Base-by-base conservation (phyloP, 2,329 filamentous ascomycete species). In the Ascomycota sp. region DNA sequence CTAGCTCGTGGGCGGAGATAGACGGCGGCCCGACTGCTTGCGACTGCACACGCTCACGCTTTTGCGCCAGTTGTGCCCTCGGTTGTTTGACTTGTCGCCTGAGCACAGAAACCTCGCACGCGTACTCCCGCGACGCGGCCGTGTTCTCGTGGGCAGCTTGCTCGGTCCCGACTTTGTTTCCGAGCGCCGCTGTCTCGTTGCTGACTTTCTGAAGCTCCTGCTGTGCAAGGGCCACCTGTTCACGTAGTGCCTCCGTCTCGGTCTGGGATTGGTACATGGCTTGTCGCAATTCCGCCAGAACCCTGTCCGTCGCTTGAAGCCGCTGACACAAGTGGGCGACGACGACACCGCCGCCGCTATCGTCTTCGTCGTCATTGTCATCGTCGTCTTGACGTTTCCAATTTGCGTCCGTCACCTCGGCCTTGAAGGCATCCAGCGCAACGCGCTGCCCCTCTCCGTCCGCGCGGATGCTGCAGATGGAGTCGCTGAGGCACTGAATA, bases 1-100 rank as follows among this genome's bases (percentile, higher is more conserved):
- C 53, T 8, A 58, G 41, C 24, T 56, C 53, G 27, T 40, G 44
- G 5, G 45, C 35, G 8, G 42, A 43, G 19, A 50, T 45, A 5
- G 36, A 34, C 5, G 28, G 35, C 21, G 8, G 35, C n/a, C 30
- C 34, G 36, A 20, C 25, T 20, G 24, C 32, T 29, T 26, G 28
- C 13, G 33, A 34, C 28, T 31, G 32, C 31, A 41, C 34, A n/a
- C 40, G 41, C 9, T 48, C 37, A 13, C 42, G 38, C 2, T 39
- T n/a, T n/a, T n/a, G n/a, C n/a, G n/a, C 39, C 10, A 52, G 23
- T 9, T 46, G 44, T 7, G 47, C 36, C 22, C 42, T 40, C 9
- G 52, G 36, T 25, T 46, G 39, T 23, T 43, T 38, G 15, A 58
- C 20, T 28, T 58, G 53, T 8, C 36, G 35, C n/a, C 44, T 43